Conservation (phyloP, 768 basidiomycete genomes). For the Paxillus involutus region DNA sequence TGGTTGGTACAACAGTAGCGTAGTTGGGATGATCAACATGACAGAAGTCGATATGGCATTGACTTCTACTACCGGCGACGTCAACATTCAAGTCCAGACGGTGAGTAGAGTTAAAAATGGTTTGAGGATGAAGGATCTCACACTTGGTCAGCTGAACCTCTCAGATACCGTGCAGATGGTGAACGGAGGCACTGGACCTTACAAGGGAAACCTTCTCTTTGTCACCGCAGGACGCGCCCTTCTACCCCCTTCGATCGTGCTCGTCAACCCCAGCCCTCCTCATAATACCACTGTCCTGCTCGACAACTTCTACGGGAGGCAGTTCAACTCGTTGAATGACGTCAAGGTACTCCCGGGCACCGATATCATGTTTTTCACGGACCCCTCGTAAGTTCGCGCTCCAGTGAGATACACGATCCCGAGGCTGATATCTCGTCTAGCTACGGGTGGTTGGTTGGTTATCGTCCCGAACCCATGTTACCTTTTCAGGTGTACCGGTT, state of each 20-base stretch:
- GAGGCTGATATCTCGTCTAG: slow-evolving; percentile 30
- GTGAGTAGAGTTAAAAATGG: slow-evolving; percentile 20
- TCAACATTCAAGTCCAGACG: slow-evolving; percentile 51
- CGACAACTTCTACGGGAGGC: slow-evolving; percentile 78
- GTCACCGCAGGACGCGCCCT: slow-evolving; percentile 65
- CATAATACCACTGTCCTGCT: slow-evolving; percentile 68
- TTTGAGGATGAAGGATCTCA: background rate
- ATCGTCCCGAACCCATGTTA: slow-evolving; percentile 63
- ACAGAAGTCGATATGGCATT: slow-evolving; percentile 51
- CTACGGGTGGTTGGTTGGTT: slow-evolving; percentile 63
- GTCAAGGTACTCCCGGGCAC: slow-evolving; percentile 68
- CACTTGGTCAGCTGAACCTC: slow-evolving; percentile 48
- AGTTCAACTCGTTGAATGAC: slow-evolving; percentile 84
- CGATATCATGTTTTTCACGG: slow-evolving; percentile 74
- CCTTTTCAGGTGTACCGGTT: slow-evolving; percentile 77
- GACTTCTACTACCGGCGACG: slow-evolving; percentile 30
- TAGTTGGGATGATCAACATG: slow-evolving; percentile 62
- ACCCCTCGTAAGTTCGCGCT: slow-evolving; percentile 49
- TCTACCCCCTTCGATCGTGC: slow-evolving; percentile 58
- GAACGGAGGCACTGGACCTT: slow-evolving; percentile 67
- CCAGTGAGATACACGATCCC: too few species aligned
- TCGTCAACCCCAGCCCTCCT: slow-evolving; percentile 63
- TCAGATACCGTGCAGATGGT: slow-evolving; percentile 65
- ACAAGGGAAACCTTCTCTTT: slow-evolving; percentile 56
- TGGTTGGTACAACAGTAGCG: slow-evolving; percentile 62